Evolutionary conservation across 148 eudicot genomes (phyloP), one percentile per base, ranked within the genome.

Genomic region (Dianthus caryophyllus): DNA sequence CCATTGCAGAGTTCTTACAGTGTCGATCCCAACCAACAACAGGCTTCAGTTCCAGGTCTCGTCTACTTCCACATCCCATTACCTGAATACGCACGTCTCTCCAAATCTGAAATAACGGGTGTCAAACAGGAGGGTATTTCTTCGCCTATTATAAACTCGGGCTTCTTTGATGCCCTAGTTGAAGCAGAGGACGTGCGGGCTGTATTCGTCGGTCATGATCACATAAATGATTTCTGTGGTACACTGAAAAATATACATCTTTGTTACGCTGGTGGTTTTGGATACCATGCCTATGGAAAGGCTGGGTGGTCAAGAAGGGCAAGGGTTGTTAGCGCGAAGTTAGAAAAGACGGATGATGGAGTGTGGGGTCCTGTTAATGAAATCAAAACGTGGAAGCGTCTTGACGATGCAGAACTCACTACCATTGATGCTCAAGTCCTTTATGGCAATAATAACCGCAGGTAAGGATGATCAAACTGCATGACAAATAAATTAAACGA

Each of bases 271-370:
- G 98, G 98, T 53, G 98, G 98, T 27, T 89, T 93, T 55, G 98
- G 98, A 18, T 93, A 93, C 75, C 98, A 93, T 79, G 98, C 98
- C 4, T 93, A 93, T 69, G 98, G 98, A 43, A 80, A 83, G 73
- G 96, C 92, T 55, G 98, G 98, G 25, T 93, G 98, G 98, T 51
- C 79, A 14, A 81, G 96, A 69, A 84, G 98, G 74, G 84, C 98
- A n/a, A 84, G 98, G 75, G 83, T 93, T 76, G 90, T 93, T 29
- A 81, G 77, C 13, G 86, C 80, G 2, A 81, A 78, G 57, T 58
- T 93, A 76, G 95, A 84, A 71, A 93, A 86, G 78, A 67, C 75
- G 44, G 56, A 55, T 5, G 75, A 82, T 26, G 88, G 88, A 29
- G 76, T 55, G 43, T 93, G 95, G 95, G 98, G 92, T 51, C 49